A percentile compares a stretch with the other conserved stretches of the same genome.
phyloP scores from a whole-genome alignment of 2,329 filamentous ascomycete species.

The Fusarium paranaense region DNA sequence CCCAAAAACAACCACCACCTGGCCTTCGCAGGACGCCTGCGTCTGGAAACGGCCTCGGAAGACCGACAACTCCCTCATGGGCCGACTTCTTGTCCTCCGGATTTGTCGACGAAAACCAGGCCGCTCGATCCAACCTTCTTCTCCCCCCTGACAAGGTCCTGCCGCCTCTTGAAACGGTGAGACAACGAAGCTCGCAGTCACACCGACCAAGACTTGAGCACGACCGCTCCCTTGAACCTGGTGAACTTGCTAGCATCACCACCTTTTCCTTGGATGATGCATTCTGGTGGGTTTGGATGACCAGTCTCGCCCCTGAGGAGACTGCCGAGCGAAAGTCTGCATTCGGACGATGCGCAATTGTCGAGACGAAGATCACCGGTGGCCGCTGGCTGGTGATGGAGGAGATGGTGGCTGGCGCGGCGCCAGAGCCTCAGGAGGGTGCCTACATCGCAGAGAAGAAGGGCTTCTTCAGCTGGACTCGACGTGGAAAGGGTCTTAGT shows the following conservation, averaged over 20 bases:
- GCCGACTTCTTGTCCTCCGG: constrained; percentile 96
- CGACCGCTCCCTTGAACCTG: constrained; percentile 80
- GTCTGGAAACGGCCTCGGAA: constrained; percentile 75
- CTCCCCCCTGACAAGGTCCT: constrained; percentile 93
- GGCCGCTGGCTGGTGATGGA: constrained; percentile 95
- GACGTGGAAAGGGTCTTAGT: constrained; percentile 70
- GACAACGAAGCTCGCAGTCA: constrained; percentile 88
- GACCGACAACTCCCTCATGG: constrained; percentile 97
- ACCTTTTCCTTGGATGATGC: constrained; percentile 89
- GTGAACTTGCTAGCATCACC: constrained; percentile 92
- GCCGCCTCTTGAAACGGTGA: constrained; percentile 80
- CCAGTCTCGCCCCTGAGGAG: constrained; percentile 91
- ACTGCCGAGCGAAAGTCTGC: constrained; percentile 86
- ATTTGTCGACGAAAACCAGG: constrained; percentile 82
- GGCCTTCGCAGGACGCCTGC: constrained; percentile 74
- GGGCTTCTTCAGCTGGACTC: constrained; percentile 89
- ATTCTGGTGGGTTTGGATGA: constrained; percentile 99
- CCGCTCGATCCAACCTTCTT: constrained; percentile 71
- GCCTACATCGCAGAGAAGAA: constrained; percentile 97
- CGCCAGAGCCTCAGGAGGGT: constrained; percentile 83
- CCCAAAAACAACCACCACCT: constrained; percentile 52
- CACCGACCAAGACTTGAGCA: constrained; percentile 79
- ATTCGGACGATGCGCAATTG: constrained; percentile 91
- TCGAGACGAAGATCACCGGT: constrained; percentile 85
- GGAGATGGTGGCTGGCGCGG: constrained; percentile 94